Conservation (phyloP, 225 moss, liverwort and hornwort species). For the Polytrichum formosum region DNA sequence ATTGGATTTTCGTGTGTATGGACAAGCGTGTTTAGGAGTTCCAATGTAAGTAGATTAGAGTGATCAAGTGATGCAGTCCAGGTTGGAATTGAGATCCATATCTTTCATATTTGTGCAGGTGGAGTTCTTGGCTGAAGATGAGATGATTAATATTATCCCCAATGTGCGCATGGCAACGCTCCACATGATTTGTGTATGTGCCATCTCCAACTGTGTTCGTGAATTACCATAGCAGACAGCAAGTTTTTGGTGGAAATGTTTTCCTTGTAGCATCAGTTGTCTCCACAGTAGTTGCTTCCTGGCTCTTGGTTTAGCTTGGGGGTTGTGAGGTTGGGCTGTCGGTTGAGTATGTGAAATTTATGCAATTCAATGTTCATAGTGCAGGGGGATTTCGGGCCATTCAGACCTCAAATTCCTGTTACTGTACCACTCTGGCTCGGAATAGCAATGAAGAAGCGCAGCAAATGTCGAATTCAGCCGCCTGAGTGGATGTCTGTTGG, state of each 20-base stretch:
- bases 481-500: conserved; percentile 96
- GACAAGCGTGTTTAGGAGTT: neutral
- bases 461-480: conserved; percentile 86
- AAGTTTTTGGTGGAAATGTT: no score
- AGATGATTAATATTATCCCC: conserved; percentile 75
- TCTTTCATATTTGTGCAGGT: conserved; percentile 39
- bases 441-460: conserved; percentile 93
- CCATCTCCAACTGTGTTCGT: neutral
- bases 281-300: no score
- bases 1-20: neutral
- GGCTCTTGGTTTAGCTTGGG: no score
- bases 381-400: conserved; percentile 97
- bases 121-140: conserved; percentile 94
- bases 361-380: neutral
- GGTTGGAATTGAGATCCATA: neutral
- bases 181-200: conserved; percentile 85
- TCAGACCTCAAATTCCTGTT: conserved; percentile 87
- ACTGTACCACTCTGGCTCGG: conserved; percentile 94
- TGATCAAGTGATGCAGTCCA: neutral
- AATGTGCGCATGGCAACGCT: conserved; percentile 94
- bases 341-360: neutral
- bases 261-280: no score
- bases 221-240: no score
- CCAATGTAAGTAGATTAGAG: neutral
- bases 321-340: no score